Percentiles rank a stretch among this genome's conserved stretches.
phyloP scores from a whole-genome alignment of 1,284 basidiomycete genomes.

The Xerocomus cyaneibrunnescens region DNA sequence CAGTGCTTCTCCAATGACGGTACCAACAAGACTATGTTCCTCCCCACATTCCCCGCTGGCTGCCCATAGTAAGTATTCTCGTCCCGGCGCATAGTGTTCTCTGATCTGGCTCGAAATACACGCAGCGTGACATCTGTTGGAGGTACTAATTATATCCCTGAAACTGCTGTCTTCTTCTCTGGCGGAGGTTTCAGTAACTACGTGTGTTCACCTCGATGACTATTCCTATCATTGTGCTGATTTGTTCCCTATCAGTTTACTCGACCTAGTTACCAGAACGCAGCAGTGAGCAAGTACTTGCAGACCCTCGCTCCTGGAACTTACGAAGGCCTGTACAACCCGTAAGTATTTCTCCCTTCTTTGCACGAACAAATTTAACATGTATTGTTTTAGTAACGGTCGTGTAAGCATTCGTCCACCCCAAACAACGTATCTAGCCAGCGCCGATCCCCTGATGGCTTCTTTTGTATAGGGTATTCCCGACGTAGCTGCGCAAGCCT shows the following conservation, averaged over 20 bases:
- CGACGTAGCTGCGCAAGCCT: conserved; percentile 58
- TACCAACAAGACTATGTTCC: conserved; percentile 50
- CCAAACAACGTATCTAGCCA: conserved; percentile 34
- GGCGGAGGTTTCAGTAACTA: conserved; percentile 65
- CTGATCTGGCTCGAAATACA: background rate
- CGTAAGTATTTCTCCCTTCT: conserved; percentile 34
- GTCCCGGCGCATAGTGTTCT: background rate
- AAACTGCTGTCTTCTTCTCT: conserved; percentile 55
- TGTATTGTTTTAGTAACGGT: conserved; percentile 25
- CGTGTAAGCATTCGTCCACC: conserved; percentile 31
- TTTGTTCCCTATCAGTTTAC: conserved; percentile 12
- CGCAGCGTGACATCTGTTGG: conserved; percentile 59
- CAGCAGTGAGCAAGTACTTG: conserved; percentile 38
- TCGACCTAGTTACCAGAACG: conserved; percentile 21
- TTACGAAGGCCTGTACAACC: conserved; percentile 60
- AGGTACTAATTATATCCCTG: conserved; percentile 54
- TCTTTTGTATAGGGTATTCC: conserved; percentile 45
- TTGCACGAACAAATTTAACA: background rate
- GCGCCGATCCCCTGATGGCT: background rate
- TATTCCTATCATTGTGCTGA: background rate
- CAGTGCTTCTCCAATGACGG: conserved; percentile 62
- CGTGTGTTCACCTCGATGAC: conserved; percentile 9
- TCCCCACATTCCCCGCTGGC: conserved; percentile 55
- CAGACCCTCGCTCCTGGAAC: conserved; percentile 43
- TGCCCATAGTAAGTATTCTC: conserved; percentile 41